Base-by-base conservation (phyloP, 1,284 basidiomycete genomes). In the Veloboletus limbatus region DNA sequence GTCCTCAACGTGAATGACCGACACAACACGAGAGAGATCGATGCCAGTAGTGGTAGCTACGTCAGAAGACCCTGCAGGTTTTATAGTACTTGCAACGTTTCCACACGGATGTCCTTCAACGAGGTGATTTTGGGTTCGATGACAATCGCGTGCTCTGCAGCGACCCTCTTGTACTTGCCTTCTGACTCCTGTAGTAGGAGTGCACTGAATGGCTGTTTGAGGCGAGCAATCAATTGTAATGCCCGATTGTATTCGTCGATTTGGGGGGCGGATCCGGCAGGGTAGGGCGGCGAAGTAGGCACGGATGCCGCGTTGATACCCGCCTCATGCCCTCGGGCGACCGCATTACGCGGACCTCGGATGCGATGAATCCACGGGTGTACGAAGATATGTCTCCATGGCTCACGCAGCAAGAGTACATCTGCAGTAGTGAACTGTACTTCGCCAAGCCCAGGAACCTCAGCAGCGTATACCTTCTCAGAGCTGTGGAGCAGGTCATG, bases 51-150 rank as follows among this genome's bases (percentile, higher is more conserved):
- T 28, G 27, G 5, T 11, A 14, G 27, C 6, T 14, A 11, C 3
- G 27, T 14, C 33, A 20, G 8, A 14, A 14, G 11, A 20, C 8
- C 6, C 4, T 6, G 3, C 17, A 25, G 14, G 11, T 8, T 8
- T 45, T 22, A 45, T 18, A 45, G 30, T 14, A 49, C 25, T 24
- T 49, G 27, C 27, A 49, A 32, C 8, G 34, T 40, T 7, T 45
- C 33, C 33, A 45, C 43, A 40, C 27, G 24, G 22, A 41, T 20
- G n/a, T 33, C 43, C 18, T 22, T 25, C 27, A 39, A 35, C 16
- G 27, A 40, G 9, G 41, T 18, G 7, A 48, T 37, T 11, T 26
- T 2, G n/a, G 42, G 36, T 21, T 27, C 26, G 33, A 45, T 38
- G 8, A 45, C 16, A 17, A 48, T 24, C 31, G 39, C 32, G 20